Conservation (phyloP, 106 monocot species). For the Dioscorea dumetorum region DNA sequence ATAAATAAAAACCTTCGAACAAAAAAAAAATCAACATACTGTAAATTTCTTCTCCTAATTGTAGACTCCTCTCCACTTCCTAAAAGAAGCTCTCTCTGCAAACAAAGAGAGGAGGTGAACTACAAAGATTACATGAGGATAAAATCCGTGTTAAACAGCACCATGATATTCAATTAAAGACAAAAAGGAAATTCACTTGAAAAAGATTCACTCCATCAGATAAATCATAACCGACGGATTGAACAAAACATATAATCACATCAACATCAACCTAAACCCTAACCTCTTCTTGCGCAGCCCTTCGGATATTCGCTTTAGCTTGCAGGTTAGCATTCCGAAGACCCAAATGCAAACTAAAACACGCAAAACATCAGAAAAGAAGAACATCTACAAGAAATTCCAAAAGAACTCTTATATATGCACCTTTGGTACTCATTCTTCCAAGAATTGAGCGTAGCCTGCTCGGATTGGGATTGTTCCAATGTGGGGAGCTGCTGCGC, state of each 20-base stretch:
- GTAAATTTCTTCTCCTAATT: conserved; percentile 81
- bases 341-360: conserved; percentile 34
- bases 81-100: conserved; percentile 87
- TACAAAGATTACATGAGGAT: background rate
- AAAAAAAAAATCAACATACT: conserved; percentile 44
- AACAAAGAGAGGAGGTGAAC: conserved; percentile 1
- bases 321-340: conserved; percentile 87
- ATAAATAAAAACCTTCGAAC: no score
- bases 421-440: conserved; percentile 73
- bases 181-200: no score
- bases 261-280: background rate
- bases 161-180: no score
- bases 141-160: no score
- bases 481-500: conserved; percentile 69
- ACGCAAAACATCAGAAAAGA: background rate
- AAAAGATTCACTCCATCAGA: no score
- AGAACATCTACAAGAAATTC: background rate
- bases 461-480: conserved; percentile 37
- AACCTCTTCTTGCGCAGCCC: conserved; percentile 85
- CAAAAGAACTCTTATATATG: background rate
- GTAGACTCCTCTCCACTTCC: conserved; percentile 97
- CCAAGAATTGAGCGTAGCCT: conserved; percentile 44
- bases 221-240: no score
- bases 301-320: conserved; percentile 73
- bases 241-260: no score